Evolutionary conservation across 1,139 yeast genomes (phyloP).

Genomic region (Yamadazyma jaroonii): DNA sequence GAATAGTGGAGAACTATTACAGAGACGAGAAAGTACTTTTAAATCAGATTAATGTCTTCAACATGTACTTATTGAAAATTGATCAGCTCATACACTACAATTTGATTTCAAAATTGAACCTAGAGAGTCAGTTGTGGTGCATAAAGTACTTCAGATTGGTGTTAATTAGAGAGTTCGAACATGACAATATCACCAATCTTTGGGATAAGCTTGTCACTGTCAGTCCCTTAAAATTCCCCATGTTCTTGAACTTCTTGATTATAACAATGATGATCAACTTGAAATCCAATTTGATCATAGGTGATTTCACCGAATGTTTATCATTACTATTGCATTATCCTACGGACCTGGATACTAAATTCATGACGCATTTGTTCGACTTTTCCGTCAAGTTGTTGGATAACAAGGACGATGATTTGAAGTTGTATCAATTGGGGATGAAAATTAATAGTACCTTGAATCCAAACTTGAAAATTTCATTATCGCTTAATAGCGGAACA

Average conservation of each 20-base stretch:
- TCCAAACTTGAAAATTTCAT: slow-evolving; percentile 33
- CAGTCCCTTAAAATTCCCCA: slow-evolving; percentile 27
- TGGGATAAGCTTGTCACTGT: slow-evolving; percentile 59
- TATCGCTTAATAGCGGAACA: slow-evolving; percentile 9
- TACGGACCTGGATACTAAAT: slow-evolving; percentile 13
- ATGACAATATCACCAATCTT: slow-evolving; percentile 38
- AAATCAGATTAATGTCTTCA: slow-evolving; percentile 47
- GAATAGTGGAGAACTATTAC: slow-evolving; percentile 38
- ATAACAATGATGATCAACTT: slow-evolving; percentile 51
- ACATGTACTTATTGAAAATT: slow-evolving; percentile 44
- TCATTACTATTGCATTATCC: slow-evolving; percentile 62
- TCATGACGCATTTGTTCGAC: slow-evolving; percentile 24
- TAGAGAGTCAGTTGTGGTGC: slow-evolving; percentile 66
- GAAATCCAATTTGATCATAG: slow-evolving; percentile 44
- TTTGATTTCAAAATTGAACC: slow-evolving; percentile 43
- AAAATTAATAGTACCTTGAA: slow-evolving; percentile 35
- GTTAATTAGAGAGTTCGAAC: slow-evolving; percentile 58
- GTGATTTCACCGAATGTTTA: slow-evolving; percentile 64
- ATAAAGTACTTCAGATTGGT: slow-evolving; percentile 61
- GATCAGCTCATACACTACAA: slow-evolving; percentile 46
- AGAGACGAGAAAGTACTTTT: slow-evolving; percentile 40
- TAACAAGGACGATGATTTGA: slow-evolving; percentile 31
- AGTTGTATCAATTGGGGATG: slow-evolving; percentile 40
- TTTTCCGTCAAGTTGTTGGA: slow-evolving; percentile 32
- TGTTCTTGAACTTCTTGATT: slow-evolving; percentile 48